Evolutionary conservation across 345 rosid species (phyloP).

Genomic region (Eucalyptus urophylla): DNA sequence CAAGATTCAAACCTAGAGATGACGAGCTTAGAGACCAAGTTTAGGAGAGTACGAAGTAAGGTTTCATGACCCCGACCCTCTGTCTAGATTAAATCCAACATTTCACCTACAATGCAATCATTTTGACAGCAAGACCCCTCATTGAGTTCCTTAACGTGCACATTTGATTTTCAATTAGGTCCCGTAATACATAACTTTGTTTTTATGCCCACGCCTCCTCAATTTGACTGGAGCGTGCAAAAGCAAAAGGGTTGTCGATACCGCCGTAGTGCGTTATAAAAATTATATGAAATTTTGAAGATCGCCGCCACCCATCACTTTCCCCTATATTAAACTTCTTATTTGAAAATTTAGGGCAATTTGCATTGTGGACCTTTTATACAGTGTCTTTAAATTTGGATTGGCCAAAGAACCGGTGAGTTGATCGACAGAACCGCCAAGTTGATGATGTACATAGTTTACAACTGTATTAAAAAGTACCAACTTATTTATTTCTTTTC

Average conservation of each 20-base stretch:
- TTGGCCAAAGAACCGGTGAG: neutral
- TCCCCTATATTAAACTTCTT: neutral
- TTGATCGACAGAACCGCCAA: neutral
- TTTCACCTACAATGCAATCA: neutral
- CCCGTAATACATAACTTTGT: neutral
- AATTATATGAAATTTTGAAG: neutral
- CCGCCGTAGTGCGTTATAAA: rapidly evolving
- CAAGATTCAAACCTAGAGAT: neutral
- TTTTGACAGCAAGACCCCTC: neutral
- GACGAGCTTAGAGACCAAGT: conserved; percentile 8
- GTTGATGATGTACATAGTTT: neutral
- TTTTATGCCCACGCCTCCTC: neutral
- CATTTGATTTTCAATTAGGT: neutral
- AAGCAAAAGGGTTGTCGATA: neutral
- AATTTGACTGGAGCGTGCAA: rapidly evolving
- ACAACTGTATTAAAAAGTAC: too few species aligned
- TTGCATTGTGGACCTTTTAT: neutral
- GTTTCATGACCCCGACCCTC: conserved; percentile 14
- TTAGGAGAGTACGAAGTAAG: conserved; percentile 6
- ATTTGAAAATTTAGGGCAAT: neutral
- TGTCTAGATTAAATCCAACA: conserved; percentile 3
- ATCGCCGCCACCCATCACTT: neutral
- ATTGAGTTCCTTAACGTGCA: neutral
- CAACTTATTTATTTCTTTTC: too few species aligned
- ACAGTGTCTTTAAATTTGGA: neutral